Percentiles rank a stretch among this genome's conserved stretches.
Conservation (phyloP, 805 yeast genomes). For the Maudiozyma pseudohumilis region DNA sequence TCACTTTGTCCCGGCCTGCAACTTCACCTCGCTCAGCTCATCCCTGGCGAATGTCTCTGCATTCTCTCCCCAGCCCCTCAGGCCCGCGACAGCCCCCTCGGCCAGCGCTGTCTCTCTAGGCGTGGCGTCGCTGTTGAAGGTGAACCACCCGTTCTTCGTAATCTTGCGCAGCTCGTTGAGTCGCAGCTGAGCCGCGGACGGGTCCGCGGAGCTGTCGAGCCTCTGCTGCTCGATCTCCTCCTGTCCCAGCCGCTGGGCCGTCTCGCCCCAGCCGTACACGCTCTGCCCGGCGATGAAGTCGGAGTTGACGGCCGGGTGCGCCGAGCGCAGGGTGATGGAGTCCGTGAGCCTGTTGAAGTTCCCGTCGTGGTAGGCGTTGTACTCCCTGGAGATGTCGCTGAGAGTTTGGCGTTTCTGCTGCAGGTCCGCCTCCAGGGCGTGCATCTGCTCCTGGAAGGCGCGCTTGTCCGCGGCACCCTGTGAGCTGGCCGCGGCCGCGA, state of each 20-base stretch:
- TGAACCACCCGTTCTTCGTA: conserved; percentile 30
- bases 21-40: conserved; percentile 30
- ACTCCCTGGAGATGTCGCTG: conserved; percentile 14
- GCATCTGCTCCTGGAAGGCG: conserved; percentile 12
- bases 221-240: conserved; percentile 29
- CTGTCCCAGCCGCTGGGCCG: conserved; percentile 32
- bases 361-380: conserved; percentile 6
- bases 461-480: conserved; percentile 7
- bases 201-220: not conserved
- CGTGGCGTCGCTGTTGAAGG: conserved; percentile 12
- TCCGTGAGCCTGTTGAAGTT: conserved; percentile 23
- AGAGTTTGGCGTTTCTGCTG: conserved; percentile 11
- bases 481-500: conserved; percentile 7
- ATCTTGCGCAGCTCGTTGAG: conserved; percentile 29
- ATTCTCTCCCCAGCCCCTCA: conserved; percentile 39
- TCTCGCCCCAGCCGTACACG: conserved; percentile 39
- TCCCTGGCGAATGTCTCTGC: conserved; percentile 37
- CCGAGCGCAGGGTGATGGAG: conserved; percentile 9
- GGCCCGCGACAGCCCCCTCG: conserved; percentile 27
- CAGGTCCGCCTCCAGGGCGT: conserved; percentile 8
- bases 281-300: conserved; percentile 30
- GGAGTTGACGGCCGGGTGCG: not conserved
- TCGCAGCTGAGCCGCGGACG: conserved; percentile 8
- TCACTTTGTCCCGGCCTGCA: conserved; percentile 33
- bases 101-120: conserved; percentile 29